Percentiles rank a stretch among this genome's conserved stretches.
phyloP scores from a whole-genome alignment of 257 asterid species.

The Apocynum venetum region DNA sequence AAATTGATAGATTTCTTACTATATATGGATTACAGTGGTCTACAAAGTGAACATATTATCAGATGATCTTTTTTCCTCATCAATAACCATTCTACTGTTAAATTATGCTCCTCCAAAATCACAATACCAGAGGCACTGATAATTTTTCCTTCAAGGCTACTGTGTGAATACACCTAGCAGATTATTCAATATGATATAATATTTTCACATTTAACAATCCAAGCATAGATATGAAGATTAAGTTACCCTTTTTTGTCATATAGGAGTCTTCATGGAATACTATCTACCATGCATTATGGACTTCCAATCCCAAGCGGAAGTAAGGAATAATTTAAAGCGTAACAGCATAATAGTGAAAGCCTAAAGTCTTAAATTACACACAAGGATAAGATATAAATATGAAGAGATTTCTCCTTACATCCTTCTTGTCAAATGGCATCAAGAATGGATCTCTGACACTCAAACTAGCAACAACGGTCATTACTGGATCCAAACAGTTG shows the following conservation, averaged over 20 bases:
- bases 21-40: background rate
- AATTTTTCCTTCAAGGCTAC: background rate
- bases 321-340: background rate
- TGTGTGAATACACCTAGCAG: background rate
- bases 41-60: background rate
- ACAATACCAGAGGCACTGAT: background rate
- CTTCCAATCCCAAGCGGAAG: background rate
- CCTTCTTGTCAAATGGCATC: constrained; percentile 92
- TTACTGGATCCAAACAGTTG: constrained; percentile 77
- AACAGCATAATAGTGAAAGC: background rate
- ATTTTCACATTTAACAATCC: background rate
- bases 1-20: background rate
- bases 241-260: background rate
- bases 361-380: constrained; percentile 1
- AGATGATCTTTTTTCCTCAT: background rate
- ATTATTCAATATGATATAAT: background rate
- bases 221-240: background rate
- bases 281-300: background rate
- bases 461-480: constrained; percentile 90
- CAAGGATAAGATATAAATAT: constrained; percentile 13
- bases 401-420: constrained; percentile 51
- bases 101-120: background rate
- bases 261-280: background rate
- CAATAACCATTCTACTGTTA: background rate
- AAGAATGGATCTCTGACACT: constrained; percentile 90